Evolutionary conservation across 208 protist species (phyloP).

Genomic region (Vickermania spadyakhi): DNA sequence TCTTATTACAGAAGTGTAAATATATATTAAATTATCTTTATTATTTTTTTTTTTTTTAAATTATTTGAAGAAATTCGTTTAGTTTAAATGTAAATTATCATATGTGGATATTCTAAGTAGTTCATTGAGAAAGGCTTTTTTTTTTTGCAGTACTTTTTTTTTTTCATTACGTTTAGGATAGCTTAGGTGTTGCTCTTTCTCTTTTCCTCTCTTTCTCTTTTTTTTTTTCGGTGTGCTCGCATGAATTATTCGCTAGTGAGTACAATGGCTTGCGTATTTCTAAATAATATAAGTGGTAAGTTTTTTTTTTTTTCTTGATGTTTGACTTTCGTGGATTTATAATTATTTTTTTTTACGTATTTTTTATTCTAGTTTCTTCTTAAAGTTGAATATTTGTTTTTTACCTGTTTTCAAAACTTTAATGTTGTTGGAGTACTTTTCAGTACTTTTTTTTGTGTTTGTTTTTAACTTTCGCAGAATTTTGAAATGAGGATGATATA

Average conservation of each 20-base stretch:
- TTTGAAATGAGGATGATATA: too few relatives aligned
- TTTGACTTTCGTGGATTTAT: neutral
- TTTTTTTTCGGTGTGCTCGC: neutral
- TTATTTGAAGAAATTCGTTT: neutral
- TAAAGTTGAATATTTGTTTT: slow-evolving; percentile 5
- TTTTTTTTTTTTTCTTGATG: slow-evolving; percentile 9
- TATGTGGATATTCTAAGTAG: neutral
- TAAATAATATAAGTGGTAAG: too few relatives aligned
- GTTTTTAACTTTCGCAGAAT: too few relatives aligned
- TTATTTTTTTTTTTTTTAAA: slow-evolving; percentile 14
- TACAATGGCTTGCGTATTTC: too few relatives aligned
- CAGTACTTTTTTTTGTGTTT: slow-evolving; percentile 3
- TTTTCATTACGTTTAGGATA: slow-evolving; percentile 5
- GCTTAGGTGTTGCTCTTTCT: neutral
- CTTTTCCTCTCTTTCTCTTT: slow-evolving; percentile 2
- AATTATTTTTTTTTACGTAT: slow-evolving; percentile 9
- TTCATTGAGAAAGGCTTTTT: slow-evolving; percentile 1
- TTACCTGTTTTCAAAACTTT: slow-evolving; percentile 5
- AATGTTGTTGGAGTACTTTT: neutral
- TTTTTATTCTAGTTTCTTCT: slow-evolving; percentile 2
- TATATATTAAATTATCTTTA: slow-evolving; percentile 9
- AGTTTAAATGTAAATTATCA: neutral
- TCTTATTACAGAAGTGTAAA: slow-evolving; percentile 1
- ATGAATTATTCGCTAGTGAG: neutral
- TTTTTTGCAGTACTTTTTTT: slow-evolving; percentile 9